Evolutionary conservation across 805 yeast genomes (phyloP), one percentile per base, ranked within the genome.

Genomic region (Saccharomyces paradoxus): DNA sequence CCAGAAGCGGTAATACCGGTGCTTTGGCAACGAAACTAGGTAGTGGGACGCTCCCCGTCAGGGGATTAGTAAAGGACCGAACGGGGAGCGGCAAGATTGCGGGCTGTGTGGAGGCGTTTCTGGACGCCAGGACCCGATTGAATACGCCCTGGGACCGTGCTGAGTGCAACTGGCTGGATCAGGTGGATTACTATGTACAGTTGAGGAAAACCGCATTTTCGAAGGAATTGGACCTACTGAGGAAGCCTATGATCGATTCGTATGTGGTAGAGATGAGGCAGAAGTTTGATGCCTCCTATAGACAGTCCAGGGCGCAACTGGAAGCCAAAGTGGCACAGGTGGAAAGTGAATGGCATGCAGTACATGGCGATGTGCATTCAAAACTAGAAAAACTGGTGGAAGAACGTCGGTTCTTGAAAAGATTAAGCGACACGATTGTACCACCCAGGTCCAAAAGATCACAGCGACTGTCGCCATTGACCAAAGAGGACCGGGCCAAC

Each of bases 401-500:
- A 37, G 44, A 37, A 9, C 44, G 44, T 7, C 24, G 24, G 24
- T 9, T 37, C 1, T 37, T 37, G 44, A 37, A 37, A 37, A 17
- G 44, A 10, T 4, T 37, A 17, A 17, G 44, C 12, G 24, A 17
- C 44, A 37, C 22, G 12, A 37, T 37, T 17, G 44, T 21, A 2
- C 44, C 44, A 9, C 22, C 44, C 44, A 37, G 44, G 44, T 17
- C 24, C 7, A 37, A 10, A 21, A 37, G 22, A 22, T 37, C 44
- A 17, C 44, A 17, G 44, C 44, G 24, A 12, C 44, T 37, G 44
- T 44, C 56, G 47, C 49, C 57, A n/a, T 53, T 53, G 44, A 44
- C 59, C 17, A 51, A 51, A 46, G 56, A 57, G 27, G 56, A 56
- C 26, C 64, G 60, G 44, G 50, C 28, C 31, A 37, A 17, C 44